Evolutionary conservation across 1,284 basidiomycete species (phyloP).

Genomic region (Tilletia walkeri): DNA sequence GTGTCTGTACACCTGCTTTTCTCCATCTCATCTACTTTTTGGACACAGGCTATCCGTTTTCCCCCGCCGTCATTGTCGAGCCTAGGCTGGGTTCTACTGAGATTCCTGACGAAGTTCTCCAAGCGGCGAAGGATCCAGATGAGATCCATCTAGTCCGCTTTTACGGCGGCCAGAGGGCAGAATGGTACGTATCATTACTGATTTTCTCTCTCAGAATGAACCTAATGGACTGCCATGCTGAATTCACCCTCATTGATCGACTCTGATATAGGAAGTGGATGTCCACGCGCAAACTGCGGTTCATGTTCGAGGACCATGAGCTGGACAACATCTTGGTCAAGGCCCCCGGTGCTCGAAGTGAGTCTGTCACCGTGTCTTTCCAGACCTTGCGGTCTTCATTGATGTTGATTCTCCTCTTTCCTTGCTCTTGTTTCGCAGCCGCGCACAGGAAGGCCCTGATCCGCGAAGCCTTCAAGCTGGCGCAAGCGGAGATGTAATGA

Average conservation of each 20-base stretch:
- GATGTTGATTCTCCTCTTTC: not conserved
- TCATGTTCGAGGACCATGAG: constrained; percentile 25
- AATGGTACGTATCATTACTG: not conserved
- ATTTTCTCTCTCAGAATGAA: too few relatives aligned
- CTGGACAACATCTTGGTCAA: constrained; percentile 23
- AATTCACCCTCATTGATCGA: too few relatives aligned
- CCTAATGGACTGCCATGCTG: too few relatives aligned
- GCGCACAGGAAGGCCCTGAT: not conserved
- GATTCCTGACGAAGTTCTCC: constrained; percentile 63
- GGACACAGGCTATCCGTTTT: constrained; percentile 53
- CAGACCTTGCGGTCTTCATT: too few relatives aligned
- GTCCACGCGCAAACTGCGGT: constrained; percentile 18
- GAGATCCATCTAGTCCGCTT: constrained; percentile 65
- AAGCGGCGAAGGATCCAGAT: constrained; percentile 49
- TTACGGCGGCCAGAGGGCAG: constrained; percentile 62
- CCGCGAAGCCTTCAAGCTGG: not conserved
- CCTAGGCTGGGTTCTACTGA: constrained; percentile 58
- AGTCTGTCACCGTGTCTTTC: not conserved
- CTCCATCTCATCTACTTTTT: too few relatives aligned
- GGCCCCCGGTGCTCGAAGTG: constrained; percentile 8
- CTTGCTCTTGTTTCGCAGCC: not conserved
- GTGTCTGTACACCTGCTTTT: too few relatives aligned
- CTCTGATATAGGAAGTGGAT: constrained; percentile 18
- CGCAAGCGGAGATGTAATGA: not conserved
- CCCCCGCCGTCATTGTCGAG: constrained; percentile 59